Base-by-base conservation (phyloP, 768 basidiomycete genomes). In the Termitomyces sp. region DNA sequence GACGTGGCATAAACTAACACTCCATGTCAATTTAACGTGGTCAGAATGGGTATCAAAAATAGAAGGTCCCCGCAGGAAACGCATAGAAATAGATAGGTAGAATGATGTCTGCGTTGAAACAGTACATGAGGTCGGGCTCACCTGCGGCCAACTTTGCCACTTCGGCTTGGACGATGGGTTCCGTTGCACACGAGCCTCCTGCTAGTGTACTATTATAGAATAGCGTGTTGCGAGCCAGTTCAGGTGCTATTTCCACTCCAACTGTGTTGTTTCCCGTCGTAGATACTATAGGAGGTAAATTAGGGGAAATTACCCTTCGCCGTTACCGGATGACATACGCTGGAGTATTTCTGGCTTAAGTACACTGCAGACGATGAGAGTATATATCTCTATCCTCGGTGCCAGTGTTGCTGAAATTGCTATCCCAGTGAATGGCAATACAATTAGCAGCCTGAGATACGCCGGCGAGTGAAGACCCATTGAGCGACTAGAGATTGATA, bases 311-410 rank as follows among this genome's bases (percentile, higher is more conserved):
- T 41, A 9, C 24, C 17, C 6, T 17, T n/a, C 12, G 5, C 24
- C 24, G 17, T n/a, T n/a, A 22, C 17, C 49, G 37, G 60, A 63
- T 45, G 58, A 64, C 26, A 50, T 64, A 56, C 68, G 60, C 26
- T 64, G 64, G 55, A 75, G 73, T n/a, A 76, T 78, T 65, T 74
- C 84, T 4, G 87, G 86, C 60, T 74, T 84, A 64, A 83, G 80
- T 14, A 77, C 76, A n/a, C 75, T 77, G 65, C 91, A 93, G 19
- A 76, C 87, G 11, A 92, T 80, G 22, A 76, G 66, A n/a, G 86
- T 89, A 68, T 83, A 88, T 43, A 93, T 71, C 65, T 90, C 85
- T 45, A 92, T 77, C 45, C 80, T 79, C 8, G 90, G 87, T 0
- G 89, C 90, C 8, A 85, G 62, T 0, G 84, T 81, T 2, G 83